These are phyloP conservation scores for Skeletonema potamos DNA, from an alignment of 108 stramenopile species.

Conservation along the genomic window DNA sequence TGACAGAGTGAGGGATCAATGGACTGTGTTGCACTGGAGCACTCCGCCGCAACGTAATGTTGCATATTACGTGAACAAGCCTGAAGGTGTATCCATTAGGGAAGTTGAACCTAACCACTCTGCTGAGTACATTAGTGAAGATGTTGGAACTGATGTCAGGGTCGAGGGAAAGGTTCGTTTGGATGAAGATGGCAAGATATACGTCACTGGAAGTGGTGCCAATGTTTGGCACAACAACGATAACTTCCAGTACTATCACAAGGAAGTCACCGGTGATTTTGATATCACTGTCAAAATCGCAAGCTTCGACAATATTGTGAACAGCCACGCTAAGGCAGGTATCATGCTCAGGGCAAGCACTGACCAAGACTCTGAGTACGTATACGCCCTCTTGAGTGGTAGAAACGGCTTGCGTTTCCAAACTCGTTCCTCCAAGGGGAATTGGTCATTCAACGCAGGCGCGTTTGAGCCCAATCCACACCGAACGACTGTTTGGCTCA, in stretches of 20 bases:
- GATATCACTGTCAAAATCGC: slow-evolving; percentile 13
- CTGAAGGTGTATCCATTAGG: not conserved
- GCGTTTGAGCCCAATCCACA: not conserved
- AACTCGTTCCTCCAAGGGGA: not conserved
- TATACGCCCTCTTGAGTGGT: not conserved
- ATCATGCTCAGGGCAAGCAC: slow-evolving; percentile 24
- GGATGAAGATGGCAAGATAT: slow-evolving; percentile 17
- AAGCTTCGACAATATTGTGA: not conserved
- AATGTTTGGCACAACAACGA: slow-evolving; percentile 24
- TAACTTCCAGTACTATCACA: slow-evolving; percentile 25
- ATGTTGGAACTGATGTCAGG: not conserved
- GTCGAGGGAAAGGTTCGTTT: not conserved
- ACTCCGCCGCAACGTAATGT: slow-evolving; percentile 3
- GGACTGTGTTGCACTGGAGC: not conserved
- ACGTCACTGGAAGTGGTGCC: slow-evolving; percentile 23
- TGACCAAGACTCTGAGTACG: not conserved
- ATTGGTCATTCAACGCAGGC: not conserved
- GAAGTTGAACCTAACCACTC: not conserved
- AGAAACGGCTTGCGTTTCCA: not conserved
- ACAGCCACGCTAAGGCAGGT: slow-evolving; percentile 18
- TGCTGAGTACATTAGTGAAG: not conserved
- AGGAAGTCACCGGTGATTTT: slow-evolving; percentile 14
- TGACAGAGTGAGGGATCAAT: slow-evolving; percentile 11
- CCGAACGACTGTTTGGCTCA: not conserved
- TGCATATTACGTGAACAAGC: slow-evolving; percentile 26